Conservation (phyloP, 2,329 filamentous ascomycete species). For the Sphaerulina musiva region DNA sequence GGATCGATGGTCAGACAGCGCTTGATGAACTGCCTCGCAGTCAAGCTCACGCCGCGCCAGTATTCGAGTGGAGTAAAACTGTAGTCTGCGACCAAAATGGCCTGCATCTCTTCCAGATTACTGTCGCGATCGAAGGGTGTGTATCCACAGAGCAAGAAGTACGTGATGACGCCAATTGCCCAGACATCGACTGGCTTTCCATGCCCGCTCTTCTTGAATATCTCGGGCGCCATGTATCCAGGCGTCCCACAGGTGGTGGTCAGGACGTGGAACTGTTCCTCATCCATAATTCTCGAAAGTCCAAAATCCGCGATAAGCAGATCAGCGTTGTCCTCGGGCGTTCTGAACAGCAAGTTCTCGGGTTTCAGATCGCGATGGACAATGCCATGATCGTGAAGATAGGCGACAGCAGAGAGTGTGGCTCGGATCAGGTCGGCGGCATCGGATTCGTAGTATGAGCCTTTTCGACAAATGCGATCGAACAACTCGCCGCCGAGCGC, state of each 20-base stretch:
- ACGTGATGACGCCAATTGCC: constrained; percentile 97
- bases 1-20: constrained; percentile 88
- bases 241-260: constrained; percentile 97
- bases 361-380: constrained; percentile 97
- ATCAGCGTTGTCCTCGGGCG: constrained; percentile 95
- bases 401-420: constrained; percentile 93
- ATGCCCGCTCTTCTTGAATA: constrained; percentile 97
- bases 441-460: constrained; percentile 96
- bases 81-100: constrained; percentile 94
- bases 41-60: constrained; percentile 85
- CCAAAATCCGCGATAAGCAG: constrained; percentile 96
- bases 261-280: constrained; percentile 94
- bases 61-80: constrained; percentile 90
- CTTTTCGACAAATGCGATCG: constrained; percentile 96
- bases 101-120: constrained; percentile 99
- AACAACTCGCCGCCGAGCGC: constrained; percentile 95
- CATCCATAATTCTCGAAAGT: constrained; percentile 94
- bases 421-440: constrained; percentile 91
- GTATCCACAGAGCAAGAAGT: constrained; percentile 95
- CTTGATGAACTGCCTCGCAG: constrained; percentile 83
- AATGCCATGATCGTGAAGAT: constrained; percentile 96
- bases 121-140: constrained; percentile 96
- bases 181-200: constrained; percentile 97
- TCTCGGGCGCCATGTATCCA: constrained; percentile 98
- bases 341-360: constrained; percentile 93